Evolutionary conservation across 2,329 filamentous ascomycete species (phyloP), one percentile per base, ranked within the genome.

Genomic region (Chrysoporthe puriensis): DNA sequence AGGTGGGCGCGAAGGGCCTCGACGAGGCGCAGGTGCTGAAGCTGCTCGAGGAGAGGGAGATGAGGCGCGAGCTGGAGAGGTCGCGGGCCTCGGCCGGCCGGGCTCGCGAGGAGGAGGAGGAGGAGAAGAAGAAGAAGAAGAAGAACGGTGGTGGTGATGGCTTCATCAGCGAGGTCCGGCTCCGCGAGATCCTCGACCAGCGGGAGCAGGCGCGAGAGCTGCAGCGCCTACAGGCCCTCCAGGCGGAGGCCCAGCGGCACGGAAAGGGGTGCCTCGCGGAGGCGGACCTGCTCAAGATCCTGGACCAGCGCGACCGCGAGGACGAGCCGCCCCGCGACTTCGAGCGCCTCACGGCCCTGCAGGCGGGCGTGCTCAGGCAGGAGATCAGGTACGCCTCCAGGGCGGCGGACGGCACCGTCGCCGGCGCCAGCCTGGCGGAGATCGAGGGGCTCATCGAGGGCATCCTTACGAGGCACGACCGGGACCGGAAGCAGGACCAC

Each of bases 221-320:
- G 58, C 18, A 61, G 21, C 56, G 36, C 36, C 42, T 59, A n/a
- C 56, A 42, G 40, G 34, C 34, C 40, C 64, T 58, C 18, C 14
- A 46, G 46, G 21, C 9, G 4, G n/a, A 48, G 7, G 13, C 18
- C 6, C 21, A 26, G 9, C 50, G 48, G 34, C 59, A 63, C 4
- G 43, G 32, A n/a, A 48, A 62, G n/a, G 40, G n/a, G 11, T 62
- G 40, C 40, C 36, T 64, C 2, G 57, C 4, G n/a, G 34, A n/a
- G 32, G 46, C 26, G 8, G 50, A 62, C 21, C 48, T 65, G 5
- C 16, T 42, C 48, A 58, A 62, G 13, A 56, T 58, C 11, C 43
- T 59, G 11, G 59, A 63, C 61, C 43, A 52, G 48, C 42, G 50
- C 32, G 63, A 54, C n/a, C 56, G 58, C 42, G 16, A 67, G 46